Base-by-base conservation (phyloP, 2,329 filamentous ascomycete genomes). In the Botrytis paeoniae region DNA sequence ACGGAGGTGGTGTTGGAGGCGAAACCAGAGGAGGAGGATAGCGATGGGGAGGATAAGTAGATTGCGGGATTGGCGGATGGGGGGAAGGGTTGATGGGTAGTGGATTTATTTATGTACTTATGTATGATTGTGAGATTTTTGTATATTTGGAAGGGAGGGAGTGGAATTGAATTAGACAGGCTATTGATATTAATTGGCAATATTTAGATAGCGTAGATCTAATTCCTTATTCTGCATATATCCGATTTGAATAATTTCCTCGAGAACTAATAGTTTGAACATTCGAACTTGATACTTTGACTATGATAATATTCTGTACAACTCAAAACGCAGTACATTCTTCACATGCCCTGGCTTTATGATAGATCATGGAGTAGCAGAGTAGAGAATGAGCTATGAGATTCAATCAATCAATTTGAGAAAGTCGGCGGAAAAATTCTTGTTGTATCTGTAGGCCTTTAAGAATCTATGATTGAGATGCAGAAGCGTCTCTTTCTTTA, bases 1-100 rank as follows among this genome's bases (percentile, higher is more conserved):
- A 75, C 75, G n/a, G 78, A 79, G 73, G 75, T 81, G 59, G 73
- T 69, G 16, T 60, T 80, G 20, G 78, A 78, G 51, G 73, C 77
- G 74, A 76, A 77, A 20, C 12, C 29, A 20, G 71, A 70, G 43
- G 70, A 66, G 51, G 64, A 57, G 1, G 64, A 43, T n/a, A 51
- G 32, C 22, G n/a, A 29, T n/a, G 63, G 25, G 22, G 35, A 29
- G 6, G 61, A 54, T 18, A 32, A 51, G 10, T 62, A 54, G 7
- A 5, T 29, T 51, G 14, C 10, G 25, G 37, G 8, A 3, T 2
- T 29, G 10, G 25, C n/a, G 25, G 4, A 1, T n/a, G 3, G 8
- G 45, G 8, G 45, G 9, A 41, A 41, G 12, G 39, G 39, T 14
- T 14, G 12, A 2, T 41, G 39, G 39, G 39, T 9, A 14, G 51